phyloP scores from a whole-genome alignment of 345 rosid species.

The Raphanus raphanistrum region DNA sequence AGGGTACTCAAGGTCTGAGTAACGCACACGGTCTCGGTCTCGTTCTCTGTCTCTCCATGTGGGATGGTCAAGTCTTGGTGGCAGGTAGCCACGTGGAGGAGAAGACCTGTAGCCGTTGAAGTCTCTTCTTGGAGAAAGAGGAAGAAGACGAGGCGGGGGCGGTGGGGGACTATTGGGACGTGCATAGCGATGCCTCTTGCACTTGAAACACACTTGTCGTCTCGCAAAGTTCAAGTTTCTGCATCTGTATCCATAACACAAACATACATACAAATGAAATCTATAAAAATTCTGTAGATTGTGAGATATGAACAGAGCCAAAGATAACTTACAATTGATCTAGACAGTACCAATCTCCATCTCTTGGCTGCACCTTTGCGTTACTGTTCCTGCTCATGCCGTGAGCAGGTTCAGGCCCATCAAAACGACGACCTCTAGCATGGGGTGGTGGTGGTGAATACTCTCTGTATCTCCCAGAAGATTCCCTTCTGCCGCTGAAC shows the following conservation, averaged over 20 bases:
- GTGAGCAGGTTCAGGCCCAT: conserved; percentile 62
- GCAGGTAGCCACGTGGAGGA: conserved; percentile 64
- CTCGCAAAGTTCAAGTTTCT: conserved; percentile 86
- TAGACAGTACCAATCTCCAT: conserved; percentile 86
- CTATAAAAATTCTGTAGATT: neutral
- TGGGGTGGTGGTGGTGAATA: conserved; percentile 52
- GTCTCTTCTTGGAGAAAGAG: conserved; percentile 63
- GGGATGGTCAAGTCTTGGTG: conserved; percentile 54
- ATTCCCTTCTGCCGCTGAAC: conserved; percentile 56
- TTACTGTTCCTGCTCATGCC: conserved; percentile 52
- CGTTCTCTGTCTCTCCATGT: conserved; percentile 50
- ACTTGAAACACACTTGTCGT: conserved; percentile 70
- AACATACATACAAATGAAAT: neutral
- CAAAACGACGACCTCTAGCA: conserved; percentile 69
- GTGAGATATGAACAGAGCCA: too few relatives aligned
- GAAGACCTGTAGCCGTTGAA: conserved; percentile 64
- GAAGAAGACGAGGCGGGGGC: conserved; percentile 37
- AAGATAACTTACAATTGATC: conserved; percentile 61
- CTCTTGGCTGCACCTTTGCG: conserved; percentile 85
- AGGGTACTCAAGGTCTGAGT: conserved; percentile 52
- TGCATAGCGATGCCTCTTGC: conserved; percentile 64
- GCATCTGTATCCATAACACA: conserved; percentile 50
- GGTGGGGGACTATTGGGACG: conserved; percentile 60
- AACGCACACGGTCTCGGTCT: conserved; percentile 56
- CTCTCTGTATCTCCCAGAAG: conserved; percentile 61